phyloP scores from a whole-genome alignment of 148 eudicot species.

The Rhododendron williamsianum region DNA sequence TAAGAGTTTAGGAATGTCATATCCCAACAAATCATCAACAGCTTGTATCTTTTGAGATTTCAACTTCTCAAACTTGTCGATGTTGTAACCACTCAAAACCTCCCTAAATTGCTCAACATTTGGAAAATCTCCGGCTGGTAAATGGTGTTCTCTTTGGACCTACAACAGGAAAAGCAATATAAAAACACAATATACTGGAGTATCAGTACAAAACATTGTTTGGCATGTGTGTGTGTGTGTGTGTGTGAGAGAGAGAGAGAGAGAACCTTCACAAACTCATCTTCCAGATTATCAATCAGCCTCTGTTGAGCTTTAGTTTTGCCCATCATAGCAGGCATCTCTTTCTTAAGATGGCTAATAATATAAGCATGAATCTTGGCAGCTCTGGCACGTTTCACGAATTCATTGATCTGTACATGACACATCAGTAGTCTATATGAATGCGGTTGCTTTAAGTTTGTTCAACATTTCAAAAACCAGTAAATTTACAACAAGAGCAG shows the following conservation, averaged over 20 bases:
- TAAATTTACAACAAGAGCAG: background rate
- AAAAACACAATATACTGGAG: background rate
- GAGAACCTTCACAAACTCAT: conserved; percentile 73
- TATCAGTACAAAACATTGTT: background rate
- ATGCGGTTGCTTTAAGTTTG: background rate
- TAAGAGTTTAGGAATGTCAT: conserved; percentile 73
- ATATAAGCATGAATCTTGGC: conserved; percentile 95
- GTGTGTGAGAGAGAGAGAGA: background rate
- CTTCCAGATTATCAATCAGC: conserved; percentile 72
- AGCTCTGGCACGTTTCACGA: conserved; percentile 96
- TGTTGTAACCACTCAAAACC: conserved; percentile 53
- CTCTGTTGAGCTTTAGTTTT: conserved; percentile 85
- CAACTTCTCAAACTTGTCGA: conserved; percentile 70
- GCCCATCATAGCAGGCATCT: conserved; percentile 99
- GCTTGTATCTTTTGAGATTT: conserved; percentile 64
- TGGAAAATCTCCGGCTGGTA: conserved; percentile 81
- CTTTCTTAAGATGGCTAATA: conserved; percentile 87
- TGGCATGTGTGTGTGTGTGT: background rate
- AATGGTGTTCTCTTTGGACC: conserved; percentile 72
- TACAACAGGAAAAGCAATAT: conserved; percentile 6
- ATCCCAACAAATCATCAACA: conserved; percentile 77
- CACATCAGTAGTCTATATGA: background rate
- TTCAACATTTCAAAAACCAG: background rate
- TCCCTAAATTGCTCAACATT: conserved; percentile 64
- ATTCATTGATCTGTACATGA: conserved; percentile 74